Conservation (phyloP, 225 moss, liverwort and hornwort species). For the Bryum argenteum region DNA sequence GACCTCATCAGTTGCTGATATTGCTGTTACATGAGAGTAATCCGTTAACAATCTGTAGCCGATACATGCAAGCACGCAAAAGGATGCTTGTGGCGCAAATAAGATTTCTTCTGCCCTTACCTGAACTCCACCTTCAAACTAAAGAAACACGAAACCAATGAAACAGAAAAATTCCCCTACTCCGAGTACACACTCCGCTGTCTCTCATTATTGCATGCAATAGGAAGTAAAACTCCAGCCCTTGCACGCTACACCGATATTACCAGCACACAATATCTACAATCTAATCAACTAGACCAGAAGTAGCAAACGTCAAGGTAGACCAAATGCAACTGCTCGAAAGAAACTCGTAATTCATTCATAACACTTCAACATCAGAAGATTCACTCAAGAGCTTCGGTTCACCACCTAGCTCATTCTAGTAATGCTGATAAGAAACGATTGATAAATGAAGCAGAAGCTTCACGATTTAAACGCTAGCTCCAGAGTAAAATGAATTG, state of each 20-base stretch:
- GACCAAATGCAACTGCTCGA: neutral
- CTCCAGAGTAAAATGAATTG: neutral
- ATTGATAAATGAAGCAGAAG: conserved; percentile 19
- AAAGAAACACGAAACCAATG: neutral
- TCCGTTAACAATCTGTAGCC: conserved; percentile 9
- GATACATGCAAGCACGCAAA: neutral
- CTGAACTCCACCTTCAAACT: conserved; percentile 13
- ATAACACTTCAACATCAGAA: neutral
- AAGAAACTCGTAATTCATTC: neutral
- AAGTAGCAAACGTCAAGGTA: neutral
- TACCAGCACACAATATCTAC: conserved; percentile 2
- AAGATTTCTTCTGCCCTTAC: conserved; percentile 16
- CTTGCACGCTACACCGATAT: conserved; percentile 3
- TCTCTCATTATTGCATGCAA: neutral
- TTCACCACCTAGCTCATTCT: conserved; percentile 15
- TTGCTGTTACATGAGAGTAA: conserved; percentile 28
- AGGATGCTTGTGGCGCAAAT: conserved; percentile 9
- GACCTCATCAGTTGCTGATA: conserved; percentile 45
- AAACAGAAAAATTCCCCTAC: neutral
- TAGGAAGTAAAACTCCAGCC: neutral
- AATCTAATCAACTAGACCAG: neutral
- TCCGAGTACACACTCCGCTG: neutral
- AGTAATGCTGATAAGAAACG: conserved; percentile 16
- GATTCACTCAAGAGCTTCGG: neutral
- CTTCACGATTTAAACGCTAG: conserved; percentile 7